Conservation (phyloP, 805 yeast species). For the Ogataea glucozyma region DNA sequence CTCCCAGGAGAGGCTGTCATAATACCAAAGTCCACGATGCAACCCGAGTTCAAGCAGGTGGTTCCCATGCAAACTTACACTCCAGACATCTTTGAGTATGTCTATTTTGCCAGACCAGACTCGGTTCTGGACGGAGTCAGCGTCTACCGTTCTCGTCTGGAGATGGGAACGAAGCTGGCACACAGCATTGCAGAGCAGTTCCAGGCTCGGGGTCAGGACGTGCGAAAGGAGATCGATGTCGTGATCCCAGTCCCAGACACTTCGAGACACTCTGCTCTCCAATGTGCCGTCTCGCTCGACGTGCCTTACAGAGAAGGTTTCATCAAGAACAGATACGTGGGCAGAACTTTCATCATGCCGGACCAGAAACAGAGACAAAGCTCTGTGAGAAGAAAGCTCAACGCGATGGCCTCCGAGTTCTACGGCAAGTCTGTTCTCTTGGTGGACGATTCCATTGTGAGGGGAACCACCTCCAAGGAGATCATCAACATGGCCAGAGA, state of each 20-base stretch:
- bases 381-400: conserved; percentile 89
- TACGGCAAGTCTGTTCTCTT: conserved; percentile 79
- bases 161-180: conserved; percentile 92
- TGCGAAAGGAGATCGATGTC: conserved; percentile 72
- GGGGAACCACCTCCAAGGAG: conserved; percentile 97
- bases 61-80: conserved; percentile 76
- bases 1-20: conserved; percentile 97
- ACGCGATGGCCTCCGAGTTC: conserved; percentile 95
- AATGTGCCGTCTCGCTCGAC: conserved; percentile 79
- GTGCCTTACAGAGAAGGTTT: conserved; percentile 95
- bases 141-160: conserved; percentile 87
- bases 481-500: conserved; percentile 98
- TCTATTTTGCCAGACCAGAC: conserved; percentile 97
- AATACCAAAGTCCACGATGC: conserved; percentile 70
- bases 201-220: conserved; percentile 40
- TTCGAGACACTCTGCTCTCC: conserved; percentile 91
- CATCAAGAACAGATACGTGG: conserved; percentile 94
- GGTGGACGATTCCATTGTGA: conserved; percentile 95
- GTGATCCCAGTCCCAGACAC: conserved; percentile 99
- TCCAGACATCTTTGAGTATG: conserved; percentile 96
- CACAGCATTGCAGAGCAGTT: conserved; percentile 53
- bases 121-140: conserved; percentile 95
- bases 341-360: conserved; percentile 98
- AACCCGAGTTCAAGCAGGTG: conserved; percentile 84
- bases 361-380: conserved; percentile 93